Evolutionary conservation across 2,329 filamentous ascomycete species (phyloP).

Genomic region (Colletotrichum truncatum): DNA sequence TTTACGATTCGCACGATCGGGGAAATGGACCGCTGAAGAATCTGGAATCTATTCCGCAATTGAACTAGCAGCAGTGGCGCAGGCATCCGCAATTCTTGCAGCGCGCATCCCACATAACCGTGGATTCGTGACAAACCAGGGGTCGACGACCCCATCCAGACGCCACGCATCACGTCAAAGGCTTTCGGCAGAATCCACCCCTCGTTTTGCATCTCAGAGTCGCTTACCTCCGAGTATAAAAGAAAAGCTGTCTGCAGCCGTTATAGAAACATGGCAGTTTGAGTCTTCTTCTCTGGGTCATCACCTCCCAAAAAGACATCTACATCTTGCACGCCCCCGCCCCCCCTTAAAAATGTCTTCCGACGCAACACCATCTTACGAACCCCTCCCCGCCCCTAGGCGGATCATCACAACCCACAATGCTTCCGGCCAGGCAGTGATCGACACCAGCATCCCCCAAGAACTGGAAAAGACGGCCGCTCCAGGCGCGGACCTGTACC

Average conservation of each 20-base stretch:
- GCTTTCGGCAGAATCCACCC: neutral
- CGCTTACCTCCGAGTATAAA: neutral
- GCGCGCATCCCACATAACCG: neutral
- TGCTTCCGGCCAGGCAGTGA: conserved; percentile 41
- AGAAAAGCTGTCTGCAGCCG: neutral
- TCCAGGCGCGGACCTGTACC: conserved; percentile 34
- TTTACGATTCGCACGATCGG: neutral
- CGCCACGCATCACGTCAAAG: neutral
- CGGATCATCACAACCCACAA: conserved; percentile 44
- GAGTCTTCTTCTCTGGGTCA: neutral
- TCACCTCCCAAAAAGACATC: neutral
- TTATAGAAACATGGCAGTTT: neutral
- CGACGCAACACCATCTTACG: neutral
- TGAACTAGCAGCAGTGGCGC: neutral
- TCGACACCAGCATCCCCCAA: conserved; percentile 37
- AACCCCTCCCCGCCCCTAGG: conserved; percentile 6
- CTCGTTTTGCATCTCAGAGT: neutral
- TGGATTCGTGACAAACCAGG: neutral
- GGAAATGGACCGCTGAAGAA: neutral
- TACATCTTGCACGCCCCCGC: neutral
- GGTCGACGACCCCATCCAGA: neutral
- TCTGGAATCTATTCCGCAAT: neutral
- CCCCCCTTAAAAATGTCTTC: neutral
- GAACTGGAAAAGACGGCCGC: conserved; percentile 21
- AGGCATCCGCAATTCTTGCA: neutral